These are phyloP conservation scores for Cercospora janseana DNA, from an alignment of 2,329 filamentous ascomycete genomes.

Conservation along the genomic window DNA sequence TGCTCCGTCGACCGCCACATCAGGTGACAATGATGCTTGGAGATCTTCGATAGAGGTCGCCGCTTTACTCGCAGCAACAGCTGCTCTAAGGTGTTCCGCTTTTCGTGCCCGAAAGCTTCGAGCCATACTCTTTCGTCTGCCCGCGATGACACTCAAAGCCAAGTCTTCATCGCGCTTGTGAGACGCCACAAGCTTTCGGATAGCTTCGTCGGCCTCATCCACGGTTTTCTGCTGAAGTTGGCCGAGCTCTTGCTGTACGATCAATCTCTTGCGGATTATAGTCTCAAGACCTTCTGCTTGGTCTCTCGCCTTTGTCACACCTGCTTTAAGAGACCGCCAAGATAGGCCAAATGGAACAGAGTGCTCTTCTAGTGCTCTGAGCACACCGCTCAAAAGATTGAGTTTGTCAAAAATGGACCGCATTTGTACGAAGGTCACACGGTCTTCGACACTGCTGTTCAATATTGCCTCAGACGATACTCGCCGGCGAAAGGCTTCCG, in stretches of 20 bases:
- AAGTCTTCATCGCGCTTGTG: background rate
- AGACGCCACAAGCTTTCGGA: background rate
- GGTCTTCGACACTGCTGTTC: slow-evolving; percentile 3
- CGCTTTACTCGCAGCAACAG: background rate
- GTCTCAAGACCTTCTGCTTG: background rate
- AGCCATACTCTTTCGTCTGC: background rate
- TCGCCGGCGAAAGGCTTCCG: slow-evolving; percentile 2
- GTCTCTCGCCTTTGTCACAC: background rate
- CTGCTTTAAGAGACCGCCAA: background rate
- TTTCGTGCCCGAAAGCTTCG: slow-evolving; percentile 1
- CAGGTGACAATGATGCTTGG: background rate
- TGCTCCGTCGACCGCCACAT: background rate
- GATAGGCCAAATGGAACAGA: background rate
- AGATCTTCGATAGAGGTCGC: background rate
- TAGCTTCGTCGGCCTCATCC: background rate
- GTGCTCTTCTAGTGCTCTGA: background rate
- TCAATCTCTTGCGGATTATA: slow-evolving; percentile 1
- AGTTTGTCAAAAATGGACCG: background rate
- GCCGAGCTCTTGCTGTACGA: slow-evolving; percentile 7
- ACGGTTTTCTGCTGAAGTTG: background rate
- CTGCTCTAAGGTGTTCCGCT: background rate
- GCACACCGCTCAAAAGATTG: background rate
- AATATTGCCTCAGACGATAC: slow-evolving; percentile 13
- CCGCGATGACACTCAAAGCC: background rate
- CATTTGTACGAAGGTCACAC: slow-evolving; percentile 2